A percentile compares a stretch with the other conserved stretches of the same genome.
Evolutionary conservation across 1,139 yeast species (phyloP).

Genomic region (Blastobotrys illinoisensis): DNA sequence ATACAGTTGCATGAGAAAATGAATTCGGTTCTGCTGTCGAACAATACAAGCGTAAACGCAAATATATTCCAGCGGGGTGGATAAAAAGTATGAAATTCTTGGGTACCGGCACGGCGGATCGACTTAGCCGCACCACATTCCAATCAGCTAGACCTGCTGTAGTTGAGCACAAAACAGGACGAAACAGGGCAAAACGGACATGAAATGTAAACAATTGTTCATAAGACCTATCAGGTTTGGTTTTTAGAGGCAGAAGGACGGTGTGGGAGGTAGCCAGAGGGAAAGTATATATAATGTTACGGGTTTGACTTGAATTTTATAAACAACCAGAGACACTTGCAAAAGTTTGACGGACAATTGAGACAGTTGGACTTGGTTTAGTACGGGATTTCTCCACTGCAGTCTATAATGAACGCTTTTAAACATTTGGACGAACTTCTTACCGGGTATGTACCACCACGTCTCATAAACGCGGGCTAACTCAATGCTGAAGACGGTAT

Average conservation of each 20-base stretch:
- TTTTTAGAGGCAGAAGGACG: too few relatives aligned
- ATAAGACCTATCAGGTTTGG: background rate
- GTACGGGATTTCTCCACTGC: background rate
- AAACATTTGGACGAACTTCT: background rate
- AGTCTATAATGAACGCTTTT: background rate
- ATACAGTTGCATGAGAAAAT: too few relatives aligned
- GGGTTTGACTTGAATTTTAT: background rate
- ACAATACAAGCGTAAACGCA: too few relatives aligned
- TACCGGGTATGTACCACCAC: background rate
- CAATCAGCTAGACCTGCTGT: background rate
- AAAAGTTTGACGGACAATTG: background rate
- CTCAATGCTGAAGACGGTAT: background rate
- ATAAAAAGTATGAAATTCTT: background rate
- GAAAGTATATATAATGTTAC: background rate
- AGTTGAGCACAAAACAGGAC: background rate
- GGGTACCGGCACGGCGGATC: background rate
- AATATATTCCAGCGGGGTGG: too few relatives aligned
- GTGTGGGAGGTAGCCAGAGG: too few relatives aligned
- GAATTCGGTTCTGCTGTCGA: too few relatives aligned
- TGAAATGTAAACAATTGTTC: background rate
- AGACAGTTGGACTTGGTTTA: background rate
- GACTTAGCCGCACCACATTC: background rate
- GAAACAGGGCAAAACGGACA: background rate
- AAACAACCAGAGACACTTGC: background rate
- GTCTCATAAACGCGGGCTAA: background rate